Percentiles rank a stretch among this genome's conserved stretches.
Evolutionary conservation across 208 protist species (phyloP).

Genomic region (Leishmania gerbilli): DNA sequence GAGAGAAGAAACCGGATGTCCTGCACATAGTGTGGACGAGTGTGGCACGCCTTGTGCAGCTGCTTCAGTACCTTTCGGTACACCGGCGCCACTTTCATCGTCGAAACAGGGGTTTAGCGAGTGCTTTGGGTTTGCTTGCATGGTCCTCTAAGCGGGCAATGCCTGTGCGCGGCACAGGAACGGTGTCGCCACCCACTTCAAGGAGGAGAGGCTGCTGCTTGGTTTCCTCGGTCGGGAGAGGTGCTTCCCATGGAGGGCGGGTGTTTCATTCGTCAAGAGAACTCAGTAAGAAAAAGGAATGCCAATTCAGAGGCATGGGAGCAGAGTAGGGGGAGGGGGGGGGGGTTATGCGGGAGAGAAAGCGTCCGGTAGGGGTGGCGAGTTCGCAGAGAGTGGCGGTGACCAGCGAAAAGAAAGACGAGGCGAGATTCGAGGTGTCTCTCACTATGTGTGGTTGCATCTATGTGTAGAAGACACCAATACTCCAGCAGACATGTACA

Average conservation of each 20-base stretch:
- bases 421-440: neutral
- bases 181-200: neutral
- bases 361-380: neutral
- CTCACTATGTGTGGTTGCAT: neutral
- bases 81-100: slow-evolving; percentile 53
- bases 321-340: no score
- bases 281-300: neutral
- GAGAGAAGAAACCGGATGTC: slow-evolving; percentile 85
- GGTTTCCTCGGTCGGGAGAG: neutral
- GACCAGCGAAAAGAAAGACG: neutral
- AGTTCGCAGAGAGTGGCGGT: neutral
- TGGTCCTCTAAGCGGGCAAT: neutral
- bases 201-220: neutral
- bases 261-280: neutral
- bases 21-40: slow-evolving; percentile 65
- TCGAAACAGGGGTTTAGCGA: no score
- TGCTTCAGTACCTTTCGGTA: slow-evolving; percentile 70
- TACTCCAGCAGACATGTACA: neutral
- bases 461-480: neutral
- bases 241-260: no score
- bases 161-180: neutral
- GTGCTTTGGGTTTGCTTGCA: neutral
- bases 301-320: neutral
- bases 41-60: slow-evolving; percentile 40
- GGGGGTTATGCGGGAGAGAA: neutral